phyloP scores from a whole-genome alignment of 208 protist genomes.

The Spironucleus salmonicida region DNA sequence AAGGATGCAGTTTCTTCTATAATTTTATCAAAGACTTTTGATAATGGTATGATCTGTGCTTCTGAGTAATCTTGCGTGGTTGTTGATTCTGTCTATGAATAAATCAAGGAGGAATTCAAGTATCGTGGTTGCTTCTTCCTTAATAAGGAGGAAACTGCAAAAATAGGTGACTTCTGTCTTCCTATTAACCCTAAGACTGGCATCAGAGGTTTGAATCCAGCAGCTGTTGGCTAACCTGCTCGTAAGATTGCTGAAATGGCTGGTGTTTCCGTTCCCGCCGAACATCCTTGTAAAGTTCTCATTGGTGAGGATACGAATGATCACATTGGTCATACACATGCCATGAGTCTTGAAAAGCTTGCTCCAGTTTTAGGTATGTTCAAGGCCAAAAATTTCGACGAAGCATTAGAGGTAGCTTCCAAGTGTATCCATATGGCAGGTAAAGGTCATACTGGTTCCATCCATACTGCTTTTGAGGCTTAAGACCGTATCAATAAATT shows the following conservation, averaged over 20 bases:
- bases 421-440: slow-evolving; percentile 28
- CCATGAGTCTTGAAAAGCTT: slow-evolving; percentile 39
- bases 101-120: slow-evolving; percentile 3
- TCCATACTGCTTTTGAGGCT: slow-evolving; percentile 27
- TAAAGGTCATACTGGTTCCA: slow-evolving; percentile 36
- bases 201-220: slow-evolving; percentile 35
- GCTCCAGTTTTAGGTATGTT: slow-evolving; percentile 41
- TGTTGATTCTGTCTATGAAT: slow-evolving; percentile 13
- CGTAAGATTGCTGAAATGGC: slow-evolving; percentile 36
- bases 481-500: slow-evolving; percentile 23
- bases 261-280: slow-evolving; percentile 35
- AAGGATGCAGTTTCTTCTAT: slow-evolving; percentile 31
- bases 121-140: slow-evolving; percentile 33
- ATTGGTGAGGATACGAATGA: slow-evolving; percentile 13
- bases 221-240: slow-evolving; percentile 35
- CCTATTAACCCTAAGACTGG: not conserved
- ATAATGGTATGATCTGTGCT: slow-evolving; percentile 47
- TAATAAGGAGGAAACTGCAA: slow-evolving; percentile 37
- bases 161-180: slow-evolving; percentile 33
- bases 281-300: slow-evolving; percentile 11
- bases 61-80: slow-evolving; percentile 38
- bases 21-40: slow-evolving; percentile 44
- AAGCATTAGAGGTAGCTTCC: slow-evolving; percentile 31
- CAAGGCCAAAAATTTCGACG: not conserved
- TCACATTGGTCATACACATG: not conserved